Percentiles rank a stretch among this genome's conserved stretches.
Conservation (phyloP, 202 grass and related monocot genomes). For the Carex sylvatica region DNA sequence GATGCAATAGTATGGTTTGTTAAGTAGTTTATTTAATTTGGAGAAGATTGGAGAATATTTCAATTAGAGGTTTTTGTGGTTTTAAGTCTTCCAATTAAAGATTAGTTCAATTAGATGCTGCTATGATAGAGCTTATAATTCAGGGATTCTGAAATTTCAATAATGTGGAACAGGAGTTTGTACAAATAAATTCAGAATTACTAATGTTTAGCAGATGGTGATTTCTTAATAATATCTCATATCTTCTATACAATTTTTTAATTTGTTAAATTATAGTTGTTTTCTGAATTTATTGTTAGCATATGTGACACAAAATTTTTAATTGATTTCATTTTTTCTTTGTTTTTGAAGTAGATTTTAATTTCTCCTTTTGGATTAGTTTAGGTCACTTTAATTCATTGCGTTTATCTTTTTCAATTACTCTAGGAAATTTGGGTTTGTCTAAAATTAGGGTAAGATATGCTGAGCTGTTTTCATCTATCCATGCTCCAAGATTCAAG, state of each 20-base stretch:
- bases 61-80: neutral
- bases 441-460: conserved; percentile 5
- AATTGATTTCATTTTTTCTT: neutral
- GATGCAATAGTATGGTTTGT: neutral
- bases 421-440: conserved; percentile 3
- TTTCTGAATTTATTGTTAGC: neutral
- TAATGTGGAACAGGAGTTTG: neutral
- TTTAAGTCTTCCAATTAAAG: neutral
- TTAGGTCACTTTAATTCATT: neutral
- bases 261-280: neutral
- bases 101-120: neutral
- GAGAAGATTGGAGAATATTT: neutral
- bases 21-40: neutral
- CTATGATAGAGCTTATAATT: neutral
- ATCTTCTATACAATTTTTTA: neutral
- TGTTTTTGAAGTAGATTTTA: neutral
- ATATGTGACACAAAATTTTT: neutral
- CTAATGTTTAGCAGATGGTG: neutral
- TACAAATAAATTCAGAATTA: neutral
- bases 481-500: neutral
- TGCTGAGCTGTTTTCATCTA: neutral
- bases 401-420: neutral
- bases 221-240: neutral
- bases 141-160: neutral
- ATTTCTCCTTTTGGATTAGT: neutral